Conservation (phyloP, 495 filamentous ascomycete species). For the Tuber calosporum region DNA sequence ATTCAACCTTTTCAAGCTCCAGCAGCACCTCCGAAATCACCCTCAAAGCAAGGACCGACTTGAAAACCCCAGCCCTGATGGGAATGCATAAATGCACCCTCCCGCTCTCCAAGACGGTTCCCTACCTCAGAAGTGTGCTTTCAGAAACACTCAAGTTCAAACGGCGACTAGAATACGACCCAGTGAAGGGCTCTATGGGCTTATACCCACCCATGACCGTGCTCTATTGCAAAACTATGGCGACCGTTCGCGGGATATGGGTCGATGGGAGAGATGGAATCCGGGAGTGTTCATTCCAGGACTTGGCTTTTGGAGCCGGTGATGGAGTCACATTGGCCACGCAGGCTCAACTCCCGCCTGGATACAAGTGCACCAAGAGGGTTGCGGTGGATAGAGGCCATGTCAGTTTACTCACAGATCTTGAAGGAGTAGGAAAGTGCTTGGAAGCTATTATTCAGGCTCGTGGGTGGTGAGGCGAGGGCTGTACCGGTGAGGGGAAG, state of each 20-base stretch:
- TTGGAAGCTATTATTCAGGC: slow-evolving; percentile 59
- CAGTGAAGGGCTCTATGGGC: slow-evolving; percentile 56
- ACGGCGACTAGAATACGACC: slow-evolving; percentile 56
- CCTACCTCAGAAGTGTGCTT: slow-evolving; percentile 73
- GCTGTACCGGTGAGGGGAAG: background rate
- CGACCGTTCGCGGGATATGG: slow-evolving; percentile 72
- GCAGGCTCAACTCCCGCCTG: slow-evolving; percentile 77
- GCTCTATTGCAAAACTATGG: slow-evolving; percentile 80
- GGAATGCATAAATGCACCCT: slow-evolving; percentile 44
- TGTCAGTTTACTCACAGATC: slow-evolving; percentile 75
- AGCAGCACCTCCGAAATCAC: slow-evolving; percentile 43
- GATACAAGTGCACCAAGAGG: slow-evolving; percentile 63
- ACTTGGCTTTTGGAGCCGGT: slow-evolving; percentile 75
- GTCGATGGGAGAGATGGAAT: slow-evolving; percentile 64
- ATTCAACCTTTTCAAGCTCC: slow-evolving; percentile 49
- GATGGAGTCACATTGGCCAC: slow-evolving; percentile 84
- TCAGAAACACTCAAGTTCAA: slow-evolving; percentile 66
- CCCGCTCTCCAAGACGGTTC: slow-evolving; percentile 51
- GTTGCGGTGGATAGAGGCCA: slow-evolving; percentile 78
- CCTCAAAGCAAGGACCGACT: slow-evolving; percentile 33
- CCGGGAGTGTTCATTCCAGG: slow-evolving; percentile 72
- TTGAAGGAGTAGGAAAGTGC: slow-evolving; percentile 71
- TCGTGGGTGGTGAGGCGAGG: slow-evolving; percentile 47
- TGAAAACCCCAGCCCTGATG: slow-evolving; percentile 40
- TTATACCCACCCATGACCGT: slow-evolving; percentile 73